These are phyloP conservation scores for Capillidium rhysosporum DNA, from an alignment of 371 early-diverging fungal genomes.

Conservation along the genomic window DNA sequence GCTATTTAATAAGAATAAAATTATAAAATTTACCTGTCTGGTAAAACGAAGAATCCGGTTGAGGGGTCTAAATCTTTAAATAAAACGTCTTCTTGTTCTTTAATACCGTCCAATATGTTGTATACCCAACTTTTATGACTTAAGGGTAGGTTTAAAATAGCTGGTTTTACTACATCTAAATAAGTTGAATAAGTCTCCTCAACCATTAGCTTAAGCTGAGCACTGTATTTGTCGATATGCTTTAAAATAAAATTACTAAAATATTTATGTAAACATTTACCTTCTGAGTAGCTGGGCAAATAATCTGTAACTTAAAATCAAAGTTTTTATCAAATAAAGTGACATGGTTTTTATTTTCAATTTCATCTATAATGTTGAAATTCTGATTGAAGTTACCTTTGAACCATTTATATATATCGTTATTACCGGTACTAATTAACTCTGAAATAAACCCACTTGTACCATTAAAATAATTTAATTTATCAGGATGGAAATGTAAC, in stretches of 20 bases:
- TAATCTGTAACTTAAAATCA: slow-evolving; percentile 4
- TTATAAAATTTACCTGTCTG: slow-evolving; percentile 1
- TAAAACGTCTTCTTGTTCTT: neutral
- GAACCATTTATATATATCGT: slow-evolving; percentile 7
- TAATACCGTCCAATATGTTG: slow-evolving; percentile 2
- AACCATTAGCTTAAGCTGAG: neutral
- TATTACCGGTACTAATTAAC: neutral
- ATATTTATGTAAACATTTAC: neutral
- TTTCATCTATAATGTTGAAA: neutral
- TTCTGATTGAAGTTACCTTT: neutral
- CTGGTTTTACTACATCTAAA: neutral
- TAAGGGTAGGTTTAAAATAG: neutral
- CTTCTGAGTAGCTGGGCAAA: slow-evolving; percentile 4
- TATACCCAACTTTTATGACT: neutral
- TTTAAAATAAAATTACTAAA: neutral
- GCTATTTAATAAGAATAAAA: neutral
- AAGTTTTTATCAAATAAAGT: neutral
- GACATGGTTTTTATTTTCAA: neutral
- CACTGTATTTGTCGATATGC: slow-evolving; percentile 3
- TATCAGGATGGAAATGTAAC: neutral
- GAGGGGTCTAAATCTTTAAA: neutral
- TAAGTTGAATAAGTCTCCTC: neutral
- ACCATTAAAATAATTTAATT: neutral
- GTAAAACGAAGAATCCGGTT: neutral
- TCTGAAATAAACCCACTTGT: neutral